Percentiles rank a stretch among this genome's conserved stretches.
phyloP scores from a whole-genome alignment of 495 filamentous ascomycete species.

The Immersiella caudata region DNA sequence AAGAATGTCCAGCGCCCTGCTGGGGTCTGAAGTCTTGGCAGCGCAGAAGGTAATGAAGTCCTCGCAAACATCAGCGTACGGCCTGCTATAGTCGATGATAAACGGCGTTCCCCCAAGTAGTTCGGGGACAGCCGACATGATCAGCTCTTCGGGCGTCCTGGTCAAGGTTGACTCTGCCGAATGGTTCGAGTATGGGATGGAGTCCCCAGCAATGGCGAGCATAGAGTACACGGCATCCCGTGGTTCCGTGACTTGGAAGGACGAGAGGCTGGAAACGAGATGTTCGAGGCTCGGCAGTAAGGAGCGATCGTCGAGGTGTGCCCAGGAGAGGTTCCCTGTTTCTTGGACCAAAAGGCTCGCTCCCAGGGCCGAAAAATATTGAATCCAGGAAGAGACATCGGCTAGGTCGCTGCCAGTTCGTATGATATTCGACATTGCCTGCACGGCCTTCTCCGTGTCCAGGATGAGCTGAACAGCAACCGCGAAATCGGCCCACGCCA shows the following conservation, averaged over 20 bases:
- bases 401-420: constrained; percentile 15
- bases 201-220: constrained; percentile 38
- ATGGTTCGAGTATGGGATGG: constrained; percentile 25
- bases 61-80: constrained; percentile 39
- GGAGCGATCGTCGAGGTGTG: constrained; percentile 13
- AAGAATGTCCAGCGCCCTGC: constrained; percentile 37
- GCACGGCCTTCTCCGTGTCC: constrained; percentile 33
- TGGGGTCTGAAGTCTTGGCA: constrained; percentile 19
- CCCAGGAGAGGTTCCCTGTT: constrained; percentile 38
- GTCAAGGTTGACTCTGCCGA: no score
- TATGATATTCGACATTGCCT: constrained; percentile 28
- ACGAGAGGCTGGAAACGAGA: constrained; percentile 34
- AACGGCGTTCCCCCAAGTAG: constrained; percentile 27
- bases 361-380: constrained; percentile 36
- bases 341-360: constrained; percentile 42
- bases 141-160: constrained; percentile 2
- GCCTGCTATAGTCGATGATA: constrained; percentile 37
- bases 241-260: constrained; percentile 36
- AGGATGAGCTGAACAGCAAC: constrained; percentile 34
- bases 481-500: constrained; percentile 39
- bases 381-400: constrained; percentile 23
- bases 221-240: constrained; percentile 39
- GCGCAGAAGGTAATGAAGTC: constrained; percentile 39
- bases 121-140: constrained; percentile 4
- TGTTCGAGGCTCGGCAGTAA: constrained; percentile 36